Base-by-base conservation (phyloP, 2,329 filamentous ascomycete genomes). In the Diaporthe helianthi region DNA sequence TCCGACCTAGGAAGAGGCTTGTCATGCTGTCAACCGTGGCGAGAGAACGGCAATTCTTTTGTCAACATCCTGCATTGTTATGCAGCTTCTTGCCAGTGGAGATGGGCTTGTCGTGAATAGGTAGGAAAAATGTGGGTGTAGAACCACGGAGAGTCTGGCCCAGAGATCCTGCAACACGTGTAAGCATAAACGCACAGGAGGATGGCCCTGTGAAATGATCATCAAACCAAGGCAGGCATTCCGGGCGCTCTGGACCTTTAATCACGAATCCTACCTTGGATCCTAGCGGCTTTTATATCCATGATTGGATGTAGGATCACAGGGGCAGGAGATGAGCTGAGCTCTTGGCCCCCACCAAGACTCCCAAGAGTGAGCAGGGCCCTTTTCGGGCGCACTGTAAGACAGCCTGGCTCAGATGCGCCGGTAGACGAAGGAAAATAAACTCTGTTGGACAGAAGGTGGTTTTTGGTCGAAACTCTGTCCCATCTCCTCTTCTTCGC, bases 341-440 rank as follows among this genome's bases (percentile, higher is more conserved):
- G 44, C n/a, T 44, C 47, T 63, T 63, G 58, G 44, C 29, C 58
- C 58, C 58, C 58, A 63, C 58, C 44, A 33, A 46, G 58, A 36
- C 58, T 44, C 49, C 58, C 44, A 33, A 46, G 58, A 36, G 58
- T 63, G 36, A 63, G 58, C 41, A 47, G 41, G n/a, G 19, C 58
- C 41, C 58, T 41, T 33, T 61, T 9, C 41, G 19, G 26, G 41
- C 9, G 41, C 26, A 31, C 58, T 26, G 41, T 19, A n/a, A 46
- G 41, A n/a, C 41, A n/a, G 58, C 41, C 41, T 24, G 29, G 44
- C 44, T 49, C 15, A 17, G 41, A 36, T n/a, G 44, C 19, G 31
- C 41, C 8, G 4, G 44, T 49, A 24, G 7, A 33, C 26, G 44
- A 36, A 24, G 58, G n/a, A 19, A 46, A 33, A 49, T 33, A 26